Conservation (phyloP, 164 flowering plant species). For the Berberis thunbergii region DNA sequence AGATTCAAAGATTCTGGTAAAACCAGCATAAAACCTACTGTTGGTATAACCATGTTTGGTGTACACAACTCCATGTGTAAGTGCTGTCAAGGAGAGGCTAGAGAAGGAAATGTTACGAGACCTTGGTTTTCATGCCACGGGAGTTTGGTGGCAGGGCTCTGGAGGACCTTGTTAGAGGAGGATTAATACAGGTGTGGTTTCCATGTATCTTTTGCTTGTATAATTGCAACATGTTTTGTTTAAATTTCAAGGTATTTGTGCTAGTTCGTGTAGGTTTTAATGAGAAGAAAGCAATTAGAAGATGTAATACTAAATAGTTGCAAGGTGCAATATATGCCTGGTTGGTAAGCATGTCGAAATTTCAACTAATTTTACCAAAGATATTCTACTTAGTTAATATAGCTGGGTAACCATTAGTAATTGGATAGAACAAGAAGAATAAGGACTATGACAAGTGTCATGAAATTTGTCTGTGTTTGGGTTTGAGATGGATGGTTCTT, state of each 20-base stretch:
- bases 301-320: no score
- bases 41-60: slow-evolving; percentile 95
- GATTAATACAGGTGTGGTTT: slow-evolving; percentile 67
- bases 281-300: no score
- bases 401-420: no score
- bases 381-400: no score
- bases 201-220: not conserved
- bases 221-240: not conserved
- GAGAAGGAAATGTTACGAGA: slow-evolving; percentile 68
- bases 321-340: no score
- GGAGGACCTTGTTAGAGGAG: slow-evolving; percentile 79
- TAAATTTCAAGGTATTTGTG: not conserved
- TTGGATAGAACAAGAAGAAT: no score
- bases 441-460: no score
- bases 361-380: no score
- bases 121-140: slow-evolving; percentile 90
- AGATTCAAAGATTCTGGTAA: slow-evolving; percentile 12
- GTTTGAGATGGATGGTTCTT: no score
- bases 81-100: slow-evolving; percentile 70
- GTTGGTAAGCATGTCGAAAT: no score
- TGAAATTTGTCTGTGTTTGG: no score
- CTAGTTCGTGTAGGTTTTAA: not conserved
- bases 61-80: slow-evolving; percentile 95
- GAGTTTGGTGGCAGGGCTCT: slow-evolving; percentile 95
- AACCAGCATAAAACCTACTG: slow-evolving; percentile 34